Evolutionary conservation across 345 rosid genomes (phyloP).

Genomic region (Arabis hirsuta): DNA sequence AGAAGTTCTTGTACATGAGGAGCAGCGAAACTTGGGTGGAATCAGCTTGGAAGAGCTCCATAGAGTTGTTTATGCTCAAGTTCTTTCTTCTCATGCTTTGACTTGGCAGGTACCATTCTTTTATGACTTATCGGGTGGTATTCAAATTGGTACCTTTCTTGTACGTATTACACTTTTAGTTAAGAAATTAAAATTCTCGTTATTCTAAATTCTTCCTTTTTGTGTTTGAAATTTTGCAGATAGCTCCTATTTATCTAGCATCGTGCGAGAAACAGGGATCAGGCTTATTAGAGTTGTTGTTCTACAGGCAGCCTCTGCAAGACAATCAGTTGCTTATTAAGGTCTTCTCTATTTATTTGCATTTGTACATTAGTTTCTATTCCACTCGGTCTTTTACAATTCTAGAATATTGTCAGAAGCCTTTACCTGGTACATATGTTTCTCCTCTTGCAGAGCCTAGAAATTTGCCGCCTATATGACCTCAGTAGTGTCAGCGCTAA

Average conservation of each 20-base stretch:
- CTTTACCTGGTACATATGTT: constrained; percentile 32
- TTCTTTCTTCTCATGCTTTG: constrained; percentile 83
- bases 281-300: constrained; percentile 73
- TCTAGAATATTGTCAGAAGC: constrained; percentile 18
- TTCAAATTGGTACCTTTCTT: constrained; percentile 4
- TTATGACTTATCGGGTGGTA: constrained; percentile 4
- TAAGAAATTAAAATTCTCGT: not conserved
- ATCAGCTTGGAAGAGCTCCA: constrained; percentile 88
- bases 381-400: not conserved
- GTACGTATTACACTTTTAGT: not conserved
- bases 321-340: constrained; percentile 67
- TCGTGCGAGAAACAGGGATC: constrained; percentile 90
- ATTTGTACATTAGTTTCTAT: constrained; percentile 12
- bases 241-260: constrained; percentile 87
- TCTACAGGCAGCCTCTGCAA: constrained; percentile 78
- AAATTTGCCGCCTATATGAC: constrained; percentile 87
- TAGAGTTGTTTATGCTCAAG: constrained; percentile 94
- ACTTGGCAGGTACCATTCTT: constrained; percentile 84
- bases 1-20: constrained; percentile 77
- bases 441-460: constrained; percentile 65
- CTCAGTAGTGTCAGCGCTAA: constrained; percentile 66
- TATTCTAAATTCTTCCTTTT: not conserved
- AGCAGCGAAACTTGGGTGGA: constrained; percentile 69
- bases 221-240: constrained; percentile 52
- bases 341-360: constrained; percentile 50